Conservation (phyloP, 2,329 filamentous ascomycete genomes). For the Zalaria obscura region DNA sequence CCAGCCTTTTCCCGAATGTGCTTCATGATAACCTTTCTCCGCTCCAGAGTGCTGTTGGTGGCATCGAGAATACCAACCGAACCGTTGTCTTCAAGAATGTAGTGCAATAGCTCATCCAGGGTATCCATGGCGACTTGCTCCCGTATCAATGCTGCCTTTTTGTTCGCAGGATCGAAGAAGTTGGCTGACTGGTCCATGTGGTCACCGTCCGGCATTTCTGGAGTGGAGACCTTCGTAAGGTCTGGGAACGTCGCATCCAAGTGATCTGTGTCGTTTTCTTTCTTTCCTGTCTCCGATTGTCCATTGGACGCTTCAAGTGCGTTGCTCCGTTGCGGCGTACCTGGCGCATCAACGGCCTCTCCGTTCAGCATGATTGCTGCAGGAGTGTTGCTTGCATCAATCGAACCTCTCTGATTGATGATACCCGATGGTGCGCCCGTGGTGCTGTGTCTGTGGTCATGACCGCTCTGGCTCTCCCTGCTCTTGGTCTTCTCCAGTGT, state of each 20-base stretch:
- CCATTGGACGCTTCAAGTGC: neutral
- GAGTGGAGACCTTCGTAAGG: conserved; percentile 10
- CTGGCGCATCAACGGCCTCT: conserved; percentile 23
- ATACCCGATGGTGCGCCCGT: conserved; percentile 9
- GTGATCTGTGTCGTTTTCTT: conserved; percentile 1
- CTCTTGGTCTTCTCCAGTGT: conserved; percentile 17
- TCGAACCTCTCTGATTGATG: conserved; percentile 10
- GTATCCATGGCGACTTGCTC: conserved; percentile 90
- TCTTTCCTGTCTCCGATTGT: neutral
- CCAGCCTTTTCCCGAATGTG: conserved; percentile 56
- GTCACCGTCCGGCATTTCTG: conserved; percentile 5
- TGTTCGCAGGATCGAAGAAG: conserved; percentile 89
- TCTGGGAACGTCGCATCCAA: conserved; percentile 20
- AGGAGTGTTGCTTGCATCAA: conserved; percentile 21
- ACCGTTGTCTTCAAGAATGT: conserved; percentile 67
- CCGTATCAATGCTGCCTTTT: conserved; percentile 64
- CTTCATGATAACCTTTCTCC: conserved; percentile 63
- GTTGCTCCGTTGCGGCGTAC: conserved; percentile 14
- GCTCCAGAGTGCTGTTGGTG: conserved; percentile 85
- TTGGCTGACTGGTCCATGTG: conserved; percentile 39
- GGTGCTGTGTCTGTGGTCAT: conserved; percentile 11
- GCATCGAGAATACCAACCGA: conserved; percentile 93
- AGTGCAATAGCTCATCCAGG: conserved; percentile 81
- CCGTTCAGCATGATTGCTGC: conserved; percentile 47
- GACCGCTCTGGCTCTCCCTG: conserved; percentile 6